Conservation (phyloP, 2,329 filamentous ascomycete genomes). For the Endocalyx cinctus region DNA sequence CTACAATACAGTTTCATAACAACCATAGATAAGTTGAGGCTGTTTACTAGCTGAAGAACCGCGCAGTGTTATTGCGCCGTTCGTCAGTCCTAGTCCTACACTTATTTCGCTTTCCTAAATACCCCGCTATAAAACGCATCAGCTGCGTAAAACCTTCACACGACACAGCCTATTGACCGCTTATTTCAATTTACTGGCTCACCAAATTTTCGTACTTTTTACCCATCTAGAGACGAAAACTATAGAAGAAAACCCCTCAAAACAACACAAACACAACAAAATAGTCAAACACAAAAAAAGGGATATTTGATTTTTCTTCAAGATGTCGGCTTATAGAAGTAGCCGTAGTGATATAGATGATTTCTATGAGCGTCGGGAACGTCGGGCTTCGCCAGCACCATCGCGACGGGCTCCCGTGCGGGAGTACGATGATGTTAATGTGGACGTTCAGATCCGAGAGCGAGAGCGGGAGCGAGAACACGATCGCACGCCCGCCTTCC, state of each 20-base stretch:
- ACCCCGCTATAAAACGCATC: slow-evolving; percentile 14
- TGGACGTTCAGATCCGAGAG: slow-evolving; percentile 36
- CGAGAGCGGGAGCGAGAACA: slow-evolving; percentile 39
- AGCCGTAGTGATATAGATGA: slow-evolving; percentile 37
- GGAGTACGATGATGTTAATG: slow-evolving; percentile 27
- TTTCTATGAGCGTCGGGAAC: slow-evolving; percentile 19
- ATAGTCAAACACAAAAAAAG: slow-evolving; percentile 5
- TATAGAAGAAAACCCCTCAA: no score
- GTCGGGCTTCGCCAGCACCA: slow-evolving; percentile 16
- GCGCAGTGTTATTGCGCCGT: no score
- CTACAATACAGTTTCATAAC: no score
- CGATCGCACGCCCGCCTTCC: slow-evolving; percentile 44
- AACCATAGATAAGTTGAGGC: no score
- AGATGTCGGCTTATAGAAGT: slow-evolving; percentile 25
- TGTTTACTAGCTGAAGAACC: no score
- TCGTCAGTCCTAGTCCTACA: slow-evolving; percentile 6
- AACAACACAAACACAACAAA: slow-evolving; percentile 6
- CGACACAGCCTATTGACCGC: slow-evolving; percentile 12
- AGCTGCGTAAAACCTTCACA: slow-evolving; percentile 11
- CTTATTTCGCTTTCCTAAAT: slow-evolving; percentile 9
- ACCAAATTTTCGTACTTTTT: no score
- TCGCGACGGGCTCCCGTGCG: slow-evolving; percentile 23
- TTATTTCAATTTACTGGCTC: no score
- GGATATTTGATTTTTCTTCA: no score
- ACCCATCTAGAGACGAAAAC: no score